Conservation (phyloP, 2,329 filamentous ascomycete genomes). For the Mariannaea elegans region DNA sequence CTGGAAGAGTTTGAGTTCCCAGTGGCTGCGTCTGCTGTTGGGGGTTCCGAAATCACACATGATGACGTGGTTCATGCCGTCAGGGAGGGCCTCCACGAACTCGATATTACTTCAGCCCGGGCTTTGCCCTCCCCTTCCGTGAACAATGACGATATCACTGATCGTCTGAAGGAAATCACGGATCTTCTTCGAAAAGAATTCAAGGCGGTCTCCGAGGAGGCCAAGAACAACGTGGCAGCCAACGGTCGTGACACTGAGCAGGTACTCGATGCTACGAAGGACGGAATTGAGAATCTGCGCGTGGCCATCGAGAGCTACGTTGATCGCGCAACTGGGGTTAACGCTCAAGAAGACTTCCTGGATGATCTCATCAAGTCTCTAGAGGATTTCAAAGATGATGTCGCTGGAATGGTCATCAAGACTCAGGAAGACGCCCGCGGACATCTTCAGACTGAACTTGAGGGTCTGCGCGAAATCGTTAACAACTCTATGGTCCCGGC, state of each 20-base stretch:
- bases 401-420: slow-evolving; percentile 67
- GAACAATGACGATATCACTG: slow-evolving; percentile 60
- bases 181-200: slow-evolving; percentile 68
- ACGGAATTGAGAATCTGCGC: slow-evolving; percentile 84
- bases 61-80: slow-evolving; percentile 73
- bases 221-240: slow-evolving; percentile 81
- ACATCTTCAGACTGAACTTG: slow-evolving; percentile 82
- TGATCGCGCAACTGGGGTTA: slow-evolving; percentile 73
- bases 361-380: slow-evolving; percentile 72
- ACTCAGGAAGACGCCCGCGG: slow-evolving; percentile 61
- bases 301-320: slow-evolving; percentile 84
- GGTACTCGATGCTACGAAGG: slow-evolving; percentile 85
- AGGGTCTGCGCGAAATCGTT: slow-evolving; percentile 80
- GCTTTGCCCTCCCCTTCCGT: slow-evolving; percentile 52
- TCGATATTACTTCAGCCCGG: slow-evolving; percentile 55
- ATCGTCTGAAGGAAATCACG: slow-evolving; percentile 72
- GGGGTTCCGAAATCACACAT: slow-evolving; percentile 61
- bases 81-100: slow-evolving; percentile 64
- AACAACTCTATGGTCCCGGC: slow-evolving; percentile 73
- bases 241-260: slow-evolving; percentile 87
- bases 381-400: slow-evolving; percentile 72
- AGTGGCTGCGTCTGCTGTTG: slow-evolving; percentile 63
- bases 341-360: slow-evolving; percentile 81
- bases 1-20: slow-evolving; percentile 86
- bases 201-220: slow-evolving; percentile 66